phyloP scores from a whole-genome alignment of 345 rosid species.

The Anacardium occidentale region DNA sequence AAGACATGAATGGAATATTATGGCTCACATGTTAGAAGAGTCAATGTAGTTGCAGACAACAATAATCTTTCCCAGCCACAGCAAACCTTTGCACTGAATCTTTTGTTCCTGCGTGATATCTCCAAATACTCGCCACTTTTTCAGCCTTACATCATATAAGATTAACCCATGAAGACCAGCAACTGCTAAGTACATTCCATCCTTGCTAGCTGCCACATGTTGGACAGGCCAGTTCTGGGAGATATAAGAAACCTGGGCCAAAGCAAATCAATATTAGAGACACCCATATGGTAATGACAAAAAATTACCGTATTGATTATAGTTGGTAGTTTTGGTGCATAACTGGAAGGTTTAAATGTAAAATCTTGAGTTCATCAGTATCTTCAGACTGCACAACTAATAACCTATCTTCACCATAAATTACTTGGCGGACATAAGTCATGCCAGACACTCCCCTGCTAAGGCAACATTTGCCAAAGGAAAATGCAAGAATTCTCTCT shows the following conservation, averaged over 20 bases:
- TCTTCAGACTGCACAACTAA: constrained; percentile 98
- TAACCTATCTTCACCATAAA: constrained; percentile 93
- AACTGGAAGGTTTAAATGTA: constrained; percentile 96
- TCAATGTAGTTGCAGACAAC: constrained; percentile 89
- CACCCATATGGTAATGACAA: constrained; percentile 20
- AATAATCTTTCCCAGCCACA: constrained; percentile 93
- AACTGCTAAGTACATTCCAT: constrained; percentile 90
- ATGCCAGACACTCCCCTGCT: constrained; percentile 92
- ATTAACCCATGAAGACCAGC: constrained; percentile 96
- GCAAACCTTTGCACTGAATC: constrained; percentile 90
- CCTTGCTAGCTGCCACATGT: constrained; percentile 97
- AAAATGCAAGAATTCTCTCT: constrained; percentile 86
- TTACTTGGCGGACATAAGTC: constrained; percentile 89
- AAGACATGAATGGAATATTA: constrained; percentile 13
- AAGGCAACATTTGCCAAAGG: constrained; percentile 95
- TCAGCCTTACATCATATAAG: constrained; percentile 74
- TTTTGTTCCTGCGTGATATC: constrained; percentile 94
- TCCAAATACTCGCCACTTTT: constrained; percentile 96
- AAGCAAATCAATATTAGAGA: constrained; percentile 32
- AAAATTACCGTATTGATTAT: constrained; percentile 17
- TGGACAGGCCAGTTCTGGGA: constrained; percentile 99
- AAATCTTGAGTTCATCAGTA: constrained; percentile 80
- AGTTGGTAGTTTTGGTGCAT: constrained; percentile 28
- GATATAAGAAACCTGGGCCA: constrained; percentile 75
- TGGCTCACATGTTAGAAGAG: constrained; percentile 72